Evolutionary conservation across 2,329 filamentous ascomycete genomes (phyloP).

Genomic region (Colletotrichum sp.): DNA sequence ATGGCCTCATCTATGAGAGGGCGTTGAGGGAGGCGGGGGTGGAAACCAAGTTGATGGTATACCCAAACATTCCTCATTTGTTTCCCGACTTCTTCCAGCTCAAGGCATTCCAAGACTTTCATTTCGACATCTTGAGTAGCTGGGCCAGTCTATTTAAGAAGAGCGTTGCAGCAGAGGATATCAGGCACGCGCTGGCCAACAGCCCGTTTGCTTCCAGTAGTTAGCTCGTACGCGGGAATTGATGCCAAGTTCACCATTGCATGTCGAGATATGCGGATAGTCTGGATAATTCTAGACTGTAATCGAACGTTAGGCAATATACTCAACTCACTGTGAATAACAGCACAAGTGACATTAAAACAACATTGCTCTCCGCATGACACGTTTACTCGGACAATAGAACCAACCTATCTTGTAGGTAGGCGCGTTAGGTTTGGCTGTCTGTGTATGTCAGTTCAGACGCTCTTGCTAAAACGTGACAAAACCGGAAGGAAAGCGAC

Average conservation of each 20-base stretch:
- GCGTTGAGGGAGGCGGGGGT: constrained; percentile 47
- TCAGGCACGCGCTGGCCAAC: not conserved
- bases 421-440: no score
- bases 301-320: no score
- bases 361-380: not conserved
- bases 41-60: constrained; percentile 34
- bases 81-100: not conserved
- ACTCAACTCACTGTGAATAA: not conserved
- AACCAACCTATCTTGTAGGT: no score
- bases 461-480: no score
- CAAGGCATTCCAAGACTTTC: not conserved
- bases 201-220: not conserved
- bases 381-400: rapidly evolving
- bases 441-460: not conserved
- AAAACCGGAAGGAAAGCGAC: not conserved
- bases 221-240: not conserved
- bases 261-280: rapidly evolving
- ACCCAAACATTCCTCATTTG: not conserved
- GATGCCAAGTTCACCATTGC: not conserved
- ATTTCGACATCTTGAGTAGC: not conserved
- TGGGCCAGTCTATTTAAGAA: not conserved
- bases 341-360: rapidly evolving
- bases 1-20: constrained; percentile 55
- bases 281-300: no score
- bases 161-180: not conserved